A percentile compares a stretch with the other conserved stretches of the same genome.
These are phyloP conservation scores for Herpotrichia juniperi DNA, from an alignment of 2,329 filamentous ascomycete genomes.

Conservation along the genomic window DNA sequence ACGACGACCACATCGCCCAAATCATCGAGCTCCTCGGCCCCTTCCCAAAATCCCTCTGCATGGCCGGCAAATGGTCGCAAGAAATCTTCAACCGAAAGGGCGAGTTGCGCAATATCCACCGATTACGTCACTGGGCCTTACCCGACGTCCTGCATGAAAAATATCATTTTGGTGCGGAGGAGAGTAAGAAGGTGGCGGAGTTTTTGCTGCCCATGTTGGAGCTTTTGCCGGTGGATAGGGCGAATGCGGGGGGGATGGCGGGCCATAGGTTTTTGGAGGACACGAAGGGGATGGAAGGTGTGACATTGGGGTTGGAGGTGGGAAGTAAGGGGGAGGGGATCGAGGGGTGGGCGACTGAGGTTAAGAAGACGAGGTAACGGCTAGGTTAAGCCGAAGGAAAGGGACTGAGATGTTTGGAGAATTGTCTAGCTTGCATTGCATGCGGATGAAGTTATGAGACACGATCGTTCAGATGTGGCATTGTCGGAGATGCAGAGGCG, in stretches of 20 bases:
- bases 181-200: constrained; percentile 76
- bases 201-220: constrained; percentile 93
- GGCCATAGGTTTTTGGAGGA: constrained; percentile 82
- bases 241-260: constrained; percentile 95
- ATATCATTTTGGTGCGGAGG: constrained; percentile 89
- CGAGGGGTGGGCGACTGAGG: constrained; percentile 88
- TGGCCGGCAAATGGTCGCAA: constrained; percentile 95
- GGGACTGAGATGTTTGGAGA: background rate
- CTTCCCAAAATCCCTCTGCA: constrained; percentile 89
- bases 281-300: constrained; percentile 84
- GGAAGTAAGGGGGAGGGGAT: constrained; percentile 90
- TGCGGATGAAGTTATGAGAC: no score
- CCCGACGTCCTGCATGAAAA: constrained; percentile 94
- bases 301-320: constrained; percentile 76
- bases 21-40: constrained; percentile 96
- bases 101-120: constrained; percentile 95
- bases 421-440: constrained; percentile 1
- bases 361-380: constrained; percentile 63
- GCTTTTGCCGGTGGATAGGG: constrained; percentile 82
- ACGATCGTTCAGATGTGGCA: background rate
- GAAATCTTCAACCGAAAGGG: constrained; percentile 99
- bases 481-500: background rate
- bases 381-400: no score
- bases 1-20: constrained; percentile 98
- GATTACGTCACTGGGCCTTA: constrained; percentile 93